Evolutionary conservation across 495 filamentous ascomycete species (phyloP), one percentile per base, ranked within the genome.

Genomic region (Trichoderma orchidacearum): DNA sequence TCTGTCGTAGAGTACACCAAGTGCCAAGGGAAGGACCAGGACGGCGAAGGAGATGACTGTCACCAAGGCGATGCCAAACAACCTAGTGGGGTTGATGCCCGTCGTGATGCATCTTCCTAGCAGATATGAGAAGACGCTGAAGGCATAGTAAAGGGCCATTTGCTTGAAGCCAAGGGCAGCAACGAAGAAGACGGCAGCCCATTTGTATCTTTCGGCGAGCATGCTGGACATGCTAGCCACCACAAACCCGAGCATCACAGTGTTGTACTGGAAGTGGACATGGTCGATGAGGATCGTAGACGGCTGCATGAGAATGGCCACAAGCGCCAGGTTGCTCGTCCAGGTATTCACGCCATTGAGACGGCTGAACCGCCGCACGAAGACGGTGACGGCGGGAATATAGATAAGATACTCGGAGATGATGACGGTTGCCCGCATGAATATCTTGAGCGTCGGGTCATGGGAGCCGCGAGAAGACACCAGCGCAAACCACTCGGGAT

Each of bases 211-310:
- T 3, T 86, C 87, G 2, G 90, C 89, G 36, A 95, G 67, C 63
- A 96, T 87, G 68, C 87, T 90, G 34, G 90, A 90, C 74, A 95
- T 81, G 62, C 85, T 89, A 0, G 90, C 90, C 30, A 91, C 70
- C 7, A 90, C 76, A 21, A 96, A 80, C 0, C 94, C 93, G 5
- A 97, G 82, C 93, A 98, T 98, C 53, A 97, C 90, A 0, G 90
- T 93, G 68, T 98, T 98, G 66, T 95, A 98, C 71, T 98, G 93
- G 68, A 98, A 98, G 70, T 98, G 93, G n/a, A 89, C 87, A 64
- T 97, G 92, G 62, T 98, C 93, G 62, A 97, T 87, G 12, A 98
- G 79, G 55, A 96, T 93, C 5, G 86, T 89, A 1, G 81, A 85
- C 5, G 93, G 93, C 63, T 98, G 94, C 79, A 98, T 85, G 28